phyloP scores from a whole-genome alignment of 2,329 filamentous ascomycete genomes.

The Diplodia sapinea region DNA sequence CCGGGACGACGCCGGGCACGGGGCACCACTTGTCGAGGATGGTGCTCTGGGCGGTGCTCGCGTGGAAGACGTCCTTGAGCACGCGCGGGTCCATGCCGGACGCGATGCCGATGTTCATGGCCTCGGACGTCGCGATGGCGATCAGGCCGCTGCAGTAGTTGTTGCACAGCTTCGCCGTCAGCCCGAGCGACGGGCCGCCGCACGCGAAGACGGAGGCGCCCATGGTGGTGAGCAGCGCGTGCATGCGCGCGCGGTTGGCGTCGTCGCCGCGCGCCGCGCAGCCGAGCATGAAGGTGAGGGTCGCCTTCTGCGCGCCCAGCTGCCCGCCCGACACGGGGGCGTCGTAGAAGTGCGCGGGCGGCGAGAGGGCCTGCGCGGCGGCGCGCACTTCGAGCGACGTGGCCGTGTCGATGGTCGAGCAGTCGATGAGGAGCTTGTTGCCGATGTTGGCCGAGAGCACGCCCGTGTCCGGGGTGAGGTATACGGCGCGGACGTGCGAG shows the following conservation, averaged over 20 bases:
- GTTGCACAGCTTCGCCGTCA: constrained; percentile 66
- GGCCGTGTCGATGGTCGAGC: constrained; percentile 62
- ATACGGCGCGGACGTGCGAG: constrained; percentile 58
- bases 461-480: constrained; percentile 53
- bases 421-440: constrained; percentile 60
- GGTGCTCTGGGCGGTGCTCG: constrained; percentile 59
- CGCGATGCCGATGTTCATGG: constrained; percentile 65
- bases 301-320: constrained; percentile 58
- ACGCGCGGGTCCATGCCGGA: constrained; percentile 62
- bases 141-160: constrained; percentile 67
- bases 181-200: constrained; percentile 61
- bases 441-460: constrained; percentile 51
- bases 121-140: constrained; percentile 63
- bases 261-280: constrained; percentile 54
- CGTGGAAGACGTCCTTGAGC: constrained; percentile 58
- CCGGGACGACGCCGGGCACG: constrained; percentile 49
- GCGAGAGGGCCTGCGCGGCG: constrained; percentile 47
- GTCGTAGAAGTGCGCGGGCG: constrained; percentile 57
- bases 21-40: constrained; percentile 60
- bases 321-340: constrained; percentile 61
- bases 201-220: constrained; percentile 62
- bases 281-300: constrained; percentile 63
- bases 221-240: constrained; percentile 57
- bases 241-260: constrained; percentile 52
- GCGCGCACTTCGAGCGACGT: constrained; percentile 56